phyloP scores from a whole-genome alignment of 2,329 filamentous ascomycete genomes.

The Pseudogymnoascus sp. region DNA sequence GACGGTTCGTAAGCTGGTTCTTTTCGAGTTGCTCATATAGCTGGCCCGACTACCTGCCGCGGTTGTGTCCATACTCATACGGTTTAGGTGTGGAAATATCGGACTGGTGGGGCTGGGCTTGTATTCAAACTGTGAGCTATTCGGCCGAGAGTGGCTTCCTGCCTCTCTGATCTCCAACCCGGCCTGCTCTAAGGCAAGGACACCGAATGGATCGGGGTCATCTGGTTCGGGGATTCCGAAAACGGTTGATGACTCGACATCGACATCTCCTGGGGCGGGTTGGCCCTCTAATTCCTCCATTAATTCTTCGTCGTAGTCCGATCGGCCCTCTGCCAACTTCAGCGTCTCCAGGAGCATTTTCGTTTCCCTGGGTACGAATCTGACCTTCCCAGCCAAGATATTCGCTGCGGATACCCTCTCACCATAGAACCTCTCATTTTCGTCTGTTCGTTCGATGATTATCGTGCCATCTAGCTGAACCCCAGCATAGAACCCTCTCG shows the following conservation, averaged over 20 bases:
- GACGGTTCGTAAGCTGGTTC: conserved; percentile 52
- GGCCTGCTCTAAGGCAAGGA: conserved; percentile 82
- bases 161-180: conserved; percentile 86
- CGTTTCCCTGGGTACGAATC: conserved; percentile 30
- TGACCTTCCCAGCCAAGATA: conserved; percentile 41
- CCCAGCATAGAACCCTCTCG: conserved; percentile 78
- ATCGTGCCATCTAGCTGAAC: conserved; percentile 82
- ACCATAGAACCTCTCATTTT: conserved; percentile 81
- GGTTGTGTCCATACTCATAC: conserved; percentile 63
- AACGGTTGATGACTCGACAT: conserved; percentile 40
- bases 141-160: conserved; percentile 65
- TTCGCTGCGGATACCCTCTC: conserved; percentile 53
- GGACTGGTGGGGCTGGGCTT: conserved; percentile 71
- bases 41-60: conserved; percentile 59
- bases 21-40: conserved; percentile 57
- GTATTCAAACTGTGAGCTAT: conserved; percentile 77
- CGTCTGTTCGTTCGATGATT: conserved; percentile 76
- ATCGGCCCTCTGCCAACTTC: conserved; percentile 78
- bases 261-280: conserved; percentile 69
- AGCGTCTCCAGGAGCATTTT: conserved; percentile 59
- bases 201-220: conserved; percentile 87
- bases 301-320: conserved; percentile 61
- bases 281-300: conserved; percentile 57
- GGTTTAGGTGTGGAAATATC: conserved; percentile 45
- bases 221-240: conserved; percentile 75